These are phyloP conservation scores for Parmales sp. DNA, from an alignment of 108 stramenopile genomes.

Conservation along the genomic window DNA sequence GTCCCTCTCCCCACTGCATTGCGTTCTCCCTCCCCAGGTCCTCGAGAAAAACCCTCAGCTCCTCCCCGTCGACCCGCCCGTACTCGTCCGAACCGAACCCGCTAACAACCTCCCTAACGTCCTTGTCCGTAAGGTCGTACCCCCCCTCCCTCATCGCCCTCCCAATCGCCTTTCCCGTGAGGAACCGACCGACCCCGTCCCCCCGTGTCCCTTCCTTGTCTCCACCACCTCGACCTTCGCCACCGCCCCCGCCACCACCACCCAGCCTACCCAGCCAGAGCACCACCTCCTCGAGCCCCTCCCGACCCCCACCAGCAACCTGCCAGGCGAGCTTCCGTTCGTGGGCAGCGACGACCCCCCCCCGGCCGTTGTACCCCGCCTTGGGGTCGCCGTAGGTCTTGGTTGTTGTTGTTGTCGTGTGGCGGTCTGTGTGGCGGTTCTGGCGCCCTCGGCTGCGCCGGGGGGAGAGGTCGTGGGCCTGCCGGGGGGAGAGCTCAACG, in stretches of 20 bases:
- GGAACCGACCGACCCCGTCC: too few relatives aligned
- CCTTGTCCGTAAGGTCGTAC: conserved; percentile 8
- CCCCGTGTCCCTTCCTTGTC: too few relatives aligned
- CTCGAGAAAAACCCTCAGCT: neutral
- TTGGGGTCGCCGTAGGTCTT: too few relatives aligned
- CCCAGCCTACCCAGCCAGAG: neutral
- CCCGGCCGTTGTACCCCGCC: neutral
- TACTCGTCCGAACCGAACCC: conserved; percentile 8
- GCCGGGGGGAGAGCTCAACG: conserved; percentile 3
- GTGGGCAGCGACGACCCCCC: conserved; percentile 5
- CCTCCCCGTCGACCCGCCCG: neutral
- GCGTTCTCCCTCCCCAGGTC: neutral
- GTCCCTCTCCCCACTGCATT: too few relatives aligned
- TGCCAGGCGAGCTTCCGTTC: conserved; percentile 12
- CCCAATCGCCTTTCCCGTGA: neutral
- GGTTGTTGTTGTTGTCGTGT: too few relatives aligned
- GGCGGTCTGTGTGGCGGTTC: too few relatives aligned
- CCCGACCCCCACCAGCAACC: neutral
- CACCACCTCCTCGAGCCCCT: conserved; percentile 2
- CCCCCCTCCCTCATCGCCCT: neutral
- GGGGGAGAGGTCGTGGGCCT: neutral
- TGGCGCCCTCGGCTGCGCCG: too few relatives aligned
- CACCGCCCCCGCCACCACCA: neutral
- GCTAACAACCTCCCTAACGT: neutral
- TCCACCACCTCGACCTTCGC: too few relatives aligned